Base-by-base conservation (phyloP, 257 asterid genomes). In the Jaltomata sinuosa region DNA sequence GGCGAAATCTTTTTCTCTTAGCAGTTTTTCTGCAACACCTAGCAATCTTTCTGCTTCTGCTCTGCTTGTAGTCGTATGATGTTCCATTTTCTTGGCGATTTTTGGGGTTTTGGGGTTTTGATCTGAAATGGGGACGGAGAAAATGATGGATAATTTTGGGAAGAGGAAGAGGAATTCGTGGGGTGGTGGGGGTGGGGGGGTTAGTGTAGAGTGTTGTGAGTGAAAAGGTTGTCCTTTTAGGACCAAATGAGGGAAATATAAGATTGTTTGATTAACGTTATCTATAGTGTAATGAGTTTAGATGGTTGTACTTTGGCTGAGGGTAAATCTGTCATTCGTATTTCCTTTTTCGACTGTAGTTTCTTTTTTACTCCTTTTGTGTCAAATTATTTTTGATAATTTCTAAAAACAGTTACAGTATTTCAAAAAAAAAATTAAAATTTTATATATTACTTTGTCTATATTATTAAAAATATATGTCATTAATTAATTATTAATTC, bases 31-130 rank as follows among this genome's bases (percentile, higher is more conserved):
- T 74, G 99, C 94, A 88, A 96, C 89, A 49, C 97, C 99, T 2
- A 94, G 77, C 57, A 96, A 89, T 19, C 99, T 94, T 68, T 96
- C 99, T 38, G 99, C 99, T 85, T 96, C 99, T n/a, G 96, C 94
- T 77, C 98, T 89, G 90, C 94, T 92, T 40, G 98, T 93, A 68
- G 93, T 93, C 52, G 96, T 89, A 87, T 93, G 95, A 38, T 92
- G 94, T 84, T 95, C 97, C 98, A 94, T 94, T 83, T 80, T 61
- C 11, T 8, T 5, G 3, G 19, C 2, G 9, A 12, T 29, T 15
- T 40, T 83, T n/a, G 11, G 11, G 6, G n/a, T 71, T 81, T 54
- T 34, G 12, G 8, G 79, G 5, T 11, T 22, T 38, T 69, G 53
- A 72, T 83, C 50, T 67, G 84, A 59, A 83, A 49, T 27, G 80